A percentile compares a stretch with the other conserved stretches of the same genome.
These are phyloP conservation scores for Penicillium sp. DNA, from an alignment of 2,329 filamentous ascomycete species.

Conservation along the genomic window DNA sequence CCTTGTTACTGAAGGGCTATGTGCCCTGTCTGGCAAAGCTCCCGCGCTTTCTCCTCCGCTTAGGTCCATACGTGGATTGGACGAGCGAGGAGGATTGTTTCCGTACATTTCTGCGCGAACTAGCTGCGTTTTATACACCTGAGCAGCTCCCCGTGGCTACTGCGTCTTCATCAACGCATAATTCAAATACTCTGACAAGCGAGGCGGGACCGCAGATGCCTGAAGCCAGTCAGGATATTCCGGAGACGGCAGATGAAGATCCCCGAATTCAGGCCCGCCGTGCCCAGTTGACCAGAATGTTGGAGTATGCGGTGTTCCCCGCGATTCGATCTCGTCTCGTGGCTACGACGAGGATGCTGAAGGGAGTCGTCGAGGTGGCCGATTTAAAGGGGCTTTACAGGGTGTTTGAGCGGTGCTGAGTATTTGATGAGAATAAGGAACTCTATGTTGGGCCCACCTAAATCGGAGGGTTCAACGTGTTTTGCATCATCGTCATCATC, in stretches of 20 bases:
- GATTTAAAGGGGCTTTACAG: conserved; percentile 88
- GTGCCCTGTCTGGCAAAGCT: conserved; percentile 79
- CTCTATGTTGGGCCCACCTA: too few species aligned
- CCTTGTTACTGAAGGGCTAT: conserved; percentile 83
- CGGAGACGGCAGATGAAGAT: conserved; percentile 40
- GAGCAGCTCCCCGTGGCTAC: conserved; percentile 63
- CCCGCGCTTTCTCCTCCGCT: conserved; percentile 75
- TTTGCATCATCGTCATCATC: too few species aligned
- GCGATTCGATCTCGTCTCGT: conserved; percentile 77
- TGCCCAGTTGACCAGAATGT: conserved; percentile 62
- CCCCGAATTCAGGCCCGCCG: conserved; percentile 49
- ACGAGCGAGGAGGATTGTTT: conserved; percentile 79
- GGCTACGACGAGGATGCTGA: conserved; percentile 70
- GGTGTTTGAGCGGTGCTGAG: conserved; percentile 88
- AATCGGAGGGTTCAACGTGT: too few species aligned
- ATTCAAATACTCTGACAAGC: not conserved
- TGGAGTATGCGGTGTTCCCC: conserved; percentile 87
- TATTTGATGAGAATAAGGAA: not conserved
- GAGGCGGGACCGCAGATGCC: not conserved
- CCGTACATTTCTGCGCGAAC: conserved; percentile 71
- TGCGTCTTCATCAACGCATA: not conserved
- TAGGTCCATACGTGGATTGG: conserved; percentile 89
- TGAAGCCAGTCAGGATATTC: conserved; percentile 7
- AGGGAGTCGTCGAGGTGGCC: conserved; percentile 77
- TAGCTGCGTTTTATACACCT: conserved; percentile 85